Evolutionary conservation across 139 green algal species (phyloP), one percentile per base, ranked within the genome.

Genomic region (Spirogloea muscicola): DNA sequence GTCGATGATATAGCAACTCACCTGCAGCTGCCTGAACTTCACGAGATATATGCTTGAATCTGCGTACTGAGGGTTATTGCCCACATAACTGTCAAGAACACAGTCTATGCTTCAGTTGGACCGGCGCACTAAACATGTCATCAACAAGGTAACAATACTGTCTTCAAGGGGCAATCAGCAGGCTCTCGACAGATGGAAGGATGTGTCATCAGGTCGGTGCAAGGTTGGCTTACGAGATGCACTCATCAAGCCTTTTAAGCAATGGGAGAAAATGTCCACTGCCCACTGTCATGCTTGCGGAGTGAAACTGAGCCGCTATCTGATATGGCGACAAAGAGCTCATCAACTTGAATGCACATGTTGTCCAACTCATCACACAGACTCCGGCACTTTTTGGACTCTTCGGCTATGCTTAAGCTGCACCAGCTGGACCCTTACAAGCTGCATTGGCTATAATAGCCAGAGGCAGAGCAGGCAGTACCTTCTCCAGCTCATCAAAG

Each of bases 401-500:
- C n/a, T n/a, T n/a, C n/a, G n/a, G n/a, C n/a, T n/a, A n/a, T n/a
- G n/a, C n/a, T n/a, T n/a, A n/a, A n/a, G n/a, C n/a, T n/a, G n/a
- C n/a, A n/a, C n/a, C n/a, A n/a, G n/a, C n/a, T n/a, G n/a, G n/a
- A n/a, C n/a, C n/a, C n/a, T n/a, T n/a, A n/a, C n/a, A n/a, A n/a
- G n/a, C n/a, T n/a, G n/a, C n/a, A n/a, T n/a, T n/a, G n/a, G n/a
- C n/a, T n/a, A n/a, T n/a, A n/a, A n/a, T n/a, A n/a, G n/a, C n/a
- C n/a, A n/a, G n/a, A n/a, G n/a, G n/a, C n/a, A n/a, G n/a, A n/a
- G n/a, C n/a, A n/a, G n/a, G n/a, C n/a, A n/a, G 82, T 29, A 97
- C 83, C n/a, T 73, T 74, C 77, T 98, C 91, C 48, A 97, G 90
- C 76, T 96, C 90, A 43, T 98, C 91, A 79, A 98, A 98, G 82